Conservation (phyloP, 176 grass and related monocot species). For the Aegilops sharonensis region DNA sequence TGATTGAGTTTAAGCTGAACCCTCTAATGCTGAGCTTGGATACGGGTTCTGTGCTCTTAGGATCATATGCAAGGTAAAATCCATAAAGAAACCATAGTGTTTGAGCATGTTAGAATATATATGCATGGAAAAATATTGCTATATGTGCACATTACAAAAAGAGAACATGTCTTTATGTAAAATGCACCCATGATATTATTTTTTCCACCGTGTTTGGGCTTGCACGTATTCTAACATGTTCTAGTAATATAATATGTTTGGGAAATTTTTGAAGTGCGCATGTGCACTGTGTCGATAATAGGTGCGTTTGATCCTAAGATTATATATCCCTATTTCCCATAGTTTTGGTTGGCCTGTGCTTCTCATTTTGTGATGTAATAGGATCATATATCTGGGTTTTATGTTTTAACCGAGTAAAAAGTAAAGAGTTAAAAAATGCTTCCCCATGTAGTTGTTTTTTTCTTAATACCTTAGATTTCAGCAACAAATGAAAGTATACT, state of each 20-base stretch:
- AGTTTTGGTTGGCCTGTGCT: background rate
- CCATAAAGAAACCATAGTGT: background rate
- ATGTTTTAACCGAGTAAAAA: background rate
- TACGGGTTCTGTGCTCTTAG: background rate
- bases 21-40: background rate
- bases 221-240: background rate
- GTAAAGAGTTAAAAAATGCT: background rate
- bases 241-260: background rate
- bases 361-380: background rate
- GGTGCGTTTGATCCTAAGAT: background rate
- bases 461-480: background rate
- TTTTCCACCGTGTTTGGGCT: background rate
- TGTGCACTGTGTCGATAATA: background rate
- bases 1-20: background rate
- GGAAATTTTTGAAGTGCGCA: background rate
- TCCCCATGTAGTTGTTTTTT: background rate
- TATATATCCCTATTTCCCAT: background rate
- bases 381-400: background rate
- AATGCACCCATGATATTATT: background rate
- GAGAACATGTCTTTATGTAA: background rate
- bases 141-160: background rate
- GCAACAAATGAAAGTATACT: background rate
- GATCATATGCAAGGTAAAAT: background rate
- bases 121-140: background rate
- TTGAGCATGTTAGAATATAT: background rate